Evolutionary conservation across 208 protist genomes (phyloP).

Genomic region (Trypanosomatidae sp.): DNA sequence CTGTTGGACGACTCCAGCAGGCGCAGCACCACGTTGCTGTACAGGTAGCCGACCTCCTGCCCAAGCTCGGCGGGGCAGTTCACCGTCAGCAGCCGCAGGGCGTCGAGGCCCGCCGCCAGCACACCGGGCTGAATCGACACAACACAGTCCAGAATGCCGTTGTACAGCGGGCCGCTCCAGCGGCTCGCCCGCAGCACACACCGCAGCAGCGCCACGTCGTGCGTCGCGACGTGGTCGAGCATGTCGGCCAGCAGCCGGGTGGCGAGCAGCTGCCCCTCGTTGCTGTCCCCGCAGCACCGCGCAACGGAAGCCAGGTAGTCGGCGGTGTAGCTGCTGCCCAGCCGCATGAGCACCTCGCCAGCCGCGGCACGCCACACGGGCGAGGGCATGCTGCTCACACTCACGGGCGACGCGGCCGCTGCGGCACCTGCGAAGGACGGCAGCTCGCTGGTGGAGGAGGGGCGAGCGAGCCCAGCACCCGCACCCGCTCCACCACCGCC

Average conservation of each 20-base stretch:
- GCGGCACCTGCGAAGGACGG: slow-evolving; percentile 2
- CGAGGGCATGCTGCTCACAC: slow-evolving; percentile 10
- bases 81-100: slow-evolving; percentile 74
- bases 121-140: slow-evolving; percentile 80
- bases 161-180: slow-evolving; percentile 71
- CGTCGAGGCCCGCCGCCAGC: slow-evolving; percentile 89
- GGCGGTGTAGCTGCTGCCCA: slow-evolving; percentile 53
- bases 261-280: slow-evolving; percentile 65
- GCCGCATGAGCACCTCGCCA: slow-evolving; percentile 31
- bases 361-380: slow-evolving; percentile 28
- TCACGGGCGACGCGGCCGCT: slow-evolving; percentile 11
- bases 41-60: slow-evolving; percentile 93
- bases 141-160: slow-evolving; percentile 90
- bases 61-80: slow-evolving; percentile 41
- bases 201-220: slow-evolving; percentile 37
- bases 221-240: slow-evolving; percentile 33
- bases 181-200: slow-evolving; percentile 26
- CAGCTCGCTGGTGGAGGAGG: no score
- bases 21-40: slow-evolving; percentile 90
- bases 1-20: slow-evolving; percentile 92
- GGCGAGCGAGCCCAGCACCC: not conserved
- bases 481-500: no score
- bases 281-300: slow-evolving; percentile 65
- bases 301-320: slow-evolving; percentile 71
- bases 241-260: slow-evolving; percentile 66